phyloP scores from a whole-genome alignment of 192 early-diverging fungal genomes.

The Entomortierella chlamydospora region DNA sequence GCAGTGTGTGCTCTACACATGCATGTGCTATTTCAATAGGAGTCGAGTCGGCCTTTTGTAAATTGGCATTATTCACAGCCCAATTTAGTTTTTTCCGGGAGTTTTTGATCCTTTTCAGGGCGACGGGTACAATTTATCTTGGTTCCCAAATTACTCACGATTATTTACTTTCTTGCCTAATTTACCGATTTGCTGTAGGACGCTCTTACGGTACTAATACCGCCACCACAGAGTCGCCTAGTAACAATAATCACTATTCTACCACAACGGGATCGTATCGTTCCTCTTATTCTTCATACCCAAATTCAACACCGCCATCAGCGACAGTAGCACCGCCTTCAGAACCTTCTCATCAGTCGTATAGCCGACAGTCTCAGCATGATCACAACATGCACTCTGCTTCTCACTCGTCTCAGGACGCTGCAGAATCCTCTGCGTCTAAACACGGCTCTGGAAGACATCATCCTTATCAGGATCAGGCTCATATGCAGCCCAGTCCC shows the following conservation, averaged over 20 bases:
- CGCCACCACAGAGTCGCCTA: background rate
- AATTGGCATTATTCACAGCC: background rate
- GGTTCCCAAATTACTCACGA: no score
- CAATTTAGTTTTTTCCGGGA: no score
- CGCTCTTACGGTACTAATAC: slow-evolving; percentile 2
- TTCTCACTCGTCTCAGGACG: background rate
- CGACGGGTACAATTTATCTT: background rate
- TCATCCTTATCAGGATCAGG: slow-evolving; percentile 13
- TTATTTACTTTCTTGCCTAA: no score
- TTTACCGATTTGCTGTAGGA: slow-evolving; percentile 6
- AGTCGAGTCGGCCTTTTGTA: no score
- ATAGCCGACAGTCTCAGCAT: slow-evolving; percentile 9
- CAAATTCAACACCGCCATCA: background rate
- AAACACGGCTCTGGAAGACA: slow-evolving; percentile 8
- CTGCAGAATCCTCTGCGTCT: background rate
- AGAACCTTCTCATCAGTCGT: slow-evolving; percentile 2
- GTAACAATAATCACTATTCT: background rate
- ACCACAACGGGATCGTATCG: background rate
- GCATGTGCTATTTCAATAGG: background rate
- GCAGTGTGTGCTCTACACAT: background rate
- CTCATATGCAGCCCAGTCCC: slow-evolving; percentile 13
- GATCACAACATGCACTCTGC: background rate
- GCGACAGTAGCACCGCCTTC: background rate
- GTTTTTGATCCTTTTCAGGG: background rate
- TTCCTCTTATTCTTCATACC: background rate